Evolutionary conservation across 768 basidiomycete species (phyloP).

Genomic region (Termitomyces sp.): DNA sequence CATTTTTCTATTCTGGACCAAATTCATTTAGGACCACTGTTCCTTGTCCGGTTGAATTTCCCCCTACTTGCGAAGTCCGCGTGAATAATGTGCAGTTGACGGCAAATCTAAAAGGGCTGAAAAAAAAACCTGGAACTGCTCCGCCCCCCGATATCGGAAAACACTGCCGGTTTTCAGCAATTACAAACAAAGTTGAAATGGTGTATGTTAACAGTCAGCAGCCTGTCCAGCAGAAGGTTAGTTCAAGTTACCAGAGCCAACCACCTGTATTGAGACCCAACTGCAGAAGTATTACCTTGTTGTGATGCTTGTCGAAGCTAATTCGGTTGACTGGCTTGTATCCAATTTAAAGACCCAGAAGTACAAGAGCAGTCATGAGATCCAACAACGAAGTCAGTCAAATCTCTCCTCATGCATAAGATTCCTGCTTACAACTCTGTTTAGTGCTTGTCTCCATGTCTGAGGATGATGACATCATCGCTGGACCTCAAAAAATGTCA

Average conservation of each 20-base stretch:
- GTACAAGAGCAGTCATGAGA: constrained; percentile 54
- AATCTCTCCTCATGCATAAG: not conserved
- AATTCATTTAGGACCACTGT: constrained; percentile 47
- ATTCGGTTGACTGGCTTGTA: constrained; percentile 64
- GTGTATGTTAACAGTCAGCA: constrained; percentile 88
- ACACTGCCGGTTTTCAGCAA: constrained; percentile 31
- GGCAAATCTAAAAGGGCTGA: constrained; percentile 84
- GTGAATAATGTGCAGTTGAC: constrained; percentile 65
- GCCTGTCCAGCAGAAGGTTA: constrained; percentile 66
- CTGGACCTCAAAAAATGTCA: constrained; percentile 85
- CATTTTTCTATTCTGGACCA: constrained; percentile 55
- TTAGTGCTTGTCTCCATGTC: constrained; percentile 54
- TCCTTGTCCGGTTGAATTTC: constrained; percentile 84
- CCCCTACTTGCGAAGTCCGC: constrained; percentile 86
- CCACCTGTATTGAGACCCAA: not conserved
- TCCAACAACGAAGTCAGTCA: constrained; percentile 60
- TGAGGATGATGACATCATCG: constrained; percentile 89
- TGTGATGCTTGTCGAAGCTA: constrained; percentile 80
- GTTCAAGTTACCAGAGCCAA: constrained; percentile 9
- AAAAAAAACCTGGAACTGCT: constrained; percentile 92
- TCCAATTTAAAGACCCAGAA: constrained; percentile 64
- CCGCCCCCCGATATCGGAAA: constrained; percentile 73
- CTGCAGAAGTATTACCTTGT: constrained; percentile 80
- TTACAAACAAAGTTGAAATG: constrained; percentile 74
- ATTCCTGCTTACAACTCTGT: not conserved